Conservation (phyloP, 306 rosid genomes). For the Ormosia semicastrata region DNA sequence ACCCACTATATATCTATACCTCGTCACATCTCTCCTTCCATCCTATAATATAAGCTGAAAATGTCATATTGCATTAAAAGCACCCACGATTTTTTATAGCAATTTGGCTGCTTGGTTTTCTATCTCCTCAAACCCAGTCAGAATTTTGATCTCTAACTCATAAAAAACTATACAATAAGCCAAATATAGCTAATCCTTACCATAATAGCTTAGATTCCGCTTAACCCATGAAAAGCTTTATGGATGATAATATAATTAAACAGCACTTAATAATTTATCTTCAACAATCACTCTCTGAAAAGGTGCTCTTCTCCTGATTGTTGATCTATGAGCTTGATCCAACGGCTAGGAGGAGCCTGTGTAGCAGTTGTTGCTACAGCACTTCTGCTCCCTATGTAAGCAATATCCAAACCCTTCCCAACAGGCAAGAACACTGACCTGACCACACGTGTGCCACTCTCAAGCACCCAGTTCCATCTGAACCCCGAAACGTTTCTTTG, state of each 20-base stretch:
- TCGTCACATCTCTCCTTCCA: background rate
- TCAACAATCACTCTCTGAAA: constrained; percentile 41
- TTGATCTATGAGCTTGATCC: constrained; percentile 71
- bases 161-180: background rate
- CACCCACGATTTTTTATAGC: background rate
- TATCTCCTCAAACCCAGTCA: background rate
- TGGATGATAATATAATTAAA: background rate
- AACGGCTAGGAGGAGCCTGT: constrained; percentile 54
- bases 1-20: background rate
- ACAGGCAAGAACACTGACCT: constrained; percentile 76
- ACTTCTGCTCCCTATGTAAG: constrained; percentile 62
- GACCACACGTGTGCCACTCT: constrained; percentile 70
- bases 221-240: background rate
- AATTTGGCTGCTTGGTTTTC: constrained; percentile 22
- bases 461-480: constrained; percentile 57
- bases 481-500: constrained; percentile 45
- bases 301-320: constrained; percentile 81
- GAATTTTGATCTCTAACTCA: background rate
- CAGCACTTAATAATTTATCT: background rate
- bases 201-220: background rate
- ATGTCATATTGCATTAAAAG: background rate
- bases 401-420: constrained; percentile 82
- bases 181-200: background rate
- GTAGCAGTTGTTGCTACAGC: background rate
- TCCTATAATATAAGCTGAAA: constrained; percentile 8